A percentile compares a stretch with the other conserved stretches of the same genome.
Evolutionary conservation across 306 rosid species (phyloP).

Genomic region (Hippophae tibetana): DNA sequence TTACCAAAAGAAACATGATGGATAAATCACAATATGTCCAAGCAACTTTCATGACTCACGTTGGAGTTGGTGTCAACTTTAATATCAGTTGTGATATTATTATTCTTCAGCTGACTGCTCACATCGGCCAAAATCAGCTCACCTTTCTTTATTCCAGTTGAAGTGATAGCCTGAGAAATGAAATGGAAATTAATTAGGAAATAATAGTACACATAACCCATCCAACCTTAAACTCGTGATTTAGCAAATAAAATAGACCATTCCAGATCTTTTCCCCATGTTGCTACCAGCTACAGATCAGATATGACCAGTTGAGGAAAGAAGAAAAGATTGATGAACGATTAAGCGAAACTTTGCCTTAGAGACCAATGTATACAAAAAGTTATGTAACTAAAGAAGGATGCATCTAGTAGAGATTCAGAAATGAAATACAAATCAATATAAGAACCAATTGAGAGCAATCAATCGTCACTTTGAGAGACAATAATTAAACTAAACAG

Average conservation of each 20-base stretch:
- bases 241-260: neutral
- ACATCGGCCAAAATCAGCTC: constrained; percentile 66
- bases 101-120: constrained; percentile 75
- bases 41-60: constrained; percentile 32
- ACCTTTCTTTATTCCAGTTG: constrained; percentile 73
- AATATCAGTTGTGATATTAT: constrained; percentile 80
- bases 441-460: too few species aligned
- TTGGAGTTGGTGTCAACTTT: constrained; percentile 87
- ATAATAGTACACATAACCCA: neutral
- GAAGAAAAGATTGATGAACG: too few species aligned
- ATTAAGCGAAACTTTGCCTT: too few species aligned
- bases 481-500: neutral
- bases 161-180: constrained; percentile 54
- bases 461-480: neutral
- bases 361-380: too few species aligned
- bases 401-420: too few species aligned
- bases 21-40: neutral
- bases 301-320: too few species aligned
- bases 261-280: too few species aligned
- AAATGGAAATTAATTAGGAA: neutral
- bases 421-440: too few species aligned
- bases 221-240: too few species aligned
- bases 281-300: too few species aligned
- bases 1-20: neutral
- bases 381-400: too few species aligned